Evolutionary conservation across 345 rosid genomes (phyloP).

Genomic region (Camelina sativa): DNA sequence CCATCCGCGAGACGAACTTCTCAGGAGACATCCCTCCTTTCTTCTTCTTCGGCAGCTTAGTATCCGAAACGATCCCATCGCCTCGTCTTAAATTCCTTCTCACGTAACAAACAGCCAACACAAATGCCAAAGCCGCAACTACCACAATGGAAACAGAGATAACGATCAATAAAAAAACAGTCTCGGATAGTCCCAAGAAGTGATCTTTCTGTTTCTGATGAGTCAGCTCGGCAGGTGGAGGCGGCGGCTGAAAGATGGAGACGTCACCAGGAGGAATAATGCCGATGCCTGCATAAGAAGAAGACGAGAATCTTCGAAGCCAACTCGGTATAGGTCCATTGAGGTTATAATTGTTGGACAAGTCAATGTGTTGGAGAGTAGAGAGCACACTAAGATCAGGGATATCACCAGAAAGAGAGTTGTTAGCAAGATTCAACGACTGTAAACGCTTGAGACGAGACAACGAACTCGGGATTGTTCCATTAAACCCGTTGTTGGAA

Average conservation of each 20-base stretch:
- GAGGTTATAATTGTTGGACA: constrained; percentile 71
- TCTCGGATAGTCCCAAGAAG: constrained; percentile 49
- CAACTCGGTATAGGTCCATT: constrained; percentile 67
- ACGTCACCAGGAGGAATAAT: constrained; percentile 28
- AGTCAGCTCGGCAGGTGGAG: constrained; percentile 33
- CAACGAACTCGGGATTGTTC: constrained; percentile 70
- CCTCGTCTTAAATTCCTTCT: constrained; percentile 48
- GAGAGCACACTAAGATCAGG: constrained; percentile 63
- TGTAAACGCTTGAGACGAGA: constrained; percentile 54
- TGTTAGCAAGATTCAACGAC: constrained; percentile 75
- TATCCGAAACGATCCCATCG: constrained; percentile 44
- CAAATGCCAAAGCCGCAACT: constrained; percentile 51
- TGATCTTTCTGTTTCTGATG: constrained; percentile 37
- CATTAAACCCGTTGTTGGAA: constrained; percentile 72
- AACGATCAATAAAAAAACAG: constrained; percentile 59
- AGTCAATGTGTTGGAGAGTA: constrained; percentile 58
- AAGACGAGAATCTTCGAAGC: constrained; percentile 64
- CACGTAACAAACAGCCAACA: constrained; percentile 59
- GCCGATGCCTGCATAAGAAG: constrained; percentile 62
- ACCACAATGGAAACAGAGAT: constrained; percentile 54
- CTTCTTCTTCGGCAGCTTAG: constrained; percentile 51
- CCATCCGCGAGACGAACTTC: constrained; percentile 73
- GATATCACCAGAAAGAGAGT: constrained; percentile 71
- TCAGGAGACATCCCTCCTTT: constrained; percentile 87
- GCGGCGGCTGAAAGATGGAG: constrained; percentile 50